phyloP scores from a whole-genome alignment of 2,329 filamentous ascomycete genomes.

The Diaporthe vexans region DNA sequence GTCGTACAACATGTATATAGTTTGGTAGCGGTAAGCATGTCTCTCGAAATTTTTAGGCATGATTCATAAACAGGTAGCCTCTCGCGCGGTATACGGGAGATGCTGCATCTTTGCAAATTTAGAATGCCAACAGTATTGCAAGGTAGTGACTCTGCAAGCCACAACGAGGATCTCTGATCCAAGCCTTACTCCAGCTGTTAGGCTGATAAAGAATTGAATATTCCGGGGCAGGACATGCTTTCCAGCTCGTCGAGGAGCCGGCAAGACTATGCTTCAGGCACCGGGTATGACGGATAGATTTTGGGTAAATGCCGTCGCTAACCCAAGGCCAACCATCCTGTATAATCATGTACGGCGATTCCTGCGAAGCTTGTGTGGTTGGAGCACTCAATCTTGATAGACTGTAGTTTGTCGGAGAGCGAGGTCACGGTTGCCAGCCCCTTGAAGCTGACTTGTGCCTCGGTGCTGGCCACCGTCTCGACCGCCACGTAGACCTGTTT shows the following conservation, averaged over 20 bases:
- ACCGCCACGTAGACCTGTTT: slow-evolving; percentile 29
- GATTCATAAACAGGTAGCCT: too few species aligned
- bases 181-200: not conserved
- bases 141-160: too few species aligned
- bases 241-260: not conserved
- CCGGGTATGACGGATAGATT: not conserved
- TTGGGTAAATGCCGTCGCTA: not conserved
- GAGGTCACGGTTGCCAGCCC: slow-evolving; percentile 28
- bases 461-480: slow-evolving; percentile 22
- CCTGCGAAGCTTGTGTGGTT: slow-evolving; percentile 30
- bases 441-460: slow-evolving; percentile 32
- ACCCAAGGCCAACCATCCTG: slow-evolving; percentile 27
- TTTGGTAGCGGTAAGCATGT: too few species aligned
- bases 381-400: slow-evolving; percentile 21
- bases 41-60: too few species aligned
- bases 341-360: slow-evolving; percentile 29
- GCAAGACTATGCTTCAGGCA: not conserved
- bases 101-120: not conserved
- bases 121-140: not conserved
- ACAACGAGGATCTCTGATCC: not conserved
- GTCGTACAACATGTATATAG: too few species aligned
- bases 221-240: not conserved
- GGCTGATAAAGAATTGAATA: not conserved
- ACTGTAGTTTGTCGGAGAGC: slow-evolving; percentile 26
- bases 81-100: not conserved